phyloP scores from a whole-genome alignment of 192 early-diverging fungal species.

The Podila epicladia region DNA sequence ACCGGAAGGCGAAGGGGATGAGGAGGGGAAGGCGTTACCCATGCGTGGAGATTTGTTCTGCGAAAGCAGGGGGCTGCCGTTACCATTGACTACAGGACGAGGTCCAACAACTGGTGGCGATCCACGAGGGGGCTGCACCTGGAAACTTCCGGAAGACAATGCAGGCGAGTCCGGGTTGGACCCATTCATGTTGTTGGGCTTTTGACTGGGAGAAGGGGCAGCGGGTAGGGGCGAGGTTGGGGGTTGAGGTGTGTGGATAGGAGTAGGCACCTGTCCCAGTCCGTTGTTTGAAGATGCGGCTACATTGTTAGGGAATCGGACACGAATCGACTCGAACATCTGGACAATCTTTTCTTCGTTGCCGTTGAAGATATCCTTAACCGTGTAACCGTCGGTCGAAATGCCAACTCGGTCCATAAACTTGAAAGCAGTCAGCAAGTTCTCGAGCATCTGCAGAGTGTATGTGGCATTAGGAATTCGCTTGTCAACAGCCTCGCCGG shows the following conservation, averaged over 20 bases:
- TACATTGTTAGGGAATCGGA: constrained; percentile 22
- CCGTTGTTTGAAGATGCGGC: neutral
- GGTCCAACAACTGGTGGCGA: neutral
- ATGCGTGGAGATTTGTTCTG: too few relatives aligned
- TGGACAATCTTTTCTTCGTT: constrained; percentile 42
- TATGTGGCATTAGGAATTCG: constrained; percentile 57
- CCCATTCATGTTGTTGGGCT: neutral
- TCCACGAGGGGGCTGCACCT: neutral
- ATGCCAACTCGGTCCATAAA: constrained; percentile 67
- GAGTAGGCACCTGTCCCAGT: neutral
- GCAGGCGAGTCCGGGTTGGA: neutral
- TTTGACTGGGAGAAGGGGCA: neutral
- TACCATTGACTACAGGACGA: neutral
- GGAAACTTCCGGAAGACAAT: neutral
- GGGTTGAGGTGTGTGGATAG: constrained; percentile 2
- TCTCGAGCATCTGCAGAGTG: constrained; percentile 63
- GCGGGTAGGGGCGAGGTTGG: neutral
- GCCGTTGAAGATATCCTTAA: constrained; percentile 60
- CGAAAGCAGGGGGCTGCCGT: neutral
- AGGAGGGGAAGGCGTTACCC: neutral
- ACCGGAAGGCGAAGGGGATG: neutral
- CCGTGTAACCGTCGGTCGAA: constrained; percentile 62
- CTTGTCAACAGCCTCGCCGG: constrained; percentile 57
- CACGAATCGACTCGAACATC: constrained; percentile 45
- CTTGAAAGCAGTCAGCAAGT: constrained; percentile 62